Evolutionary conservation across 2,329 filamentous ascomycete species (phyloP).

Genomic region (Sporothrix euskadiensis): DNA sequence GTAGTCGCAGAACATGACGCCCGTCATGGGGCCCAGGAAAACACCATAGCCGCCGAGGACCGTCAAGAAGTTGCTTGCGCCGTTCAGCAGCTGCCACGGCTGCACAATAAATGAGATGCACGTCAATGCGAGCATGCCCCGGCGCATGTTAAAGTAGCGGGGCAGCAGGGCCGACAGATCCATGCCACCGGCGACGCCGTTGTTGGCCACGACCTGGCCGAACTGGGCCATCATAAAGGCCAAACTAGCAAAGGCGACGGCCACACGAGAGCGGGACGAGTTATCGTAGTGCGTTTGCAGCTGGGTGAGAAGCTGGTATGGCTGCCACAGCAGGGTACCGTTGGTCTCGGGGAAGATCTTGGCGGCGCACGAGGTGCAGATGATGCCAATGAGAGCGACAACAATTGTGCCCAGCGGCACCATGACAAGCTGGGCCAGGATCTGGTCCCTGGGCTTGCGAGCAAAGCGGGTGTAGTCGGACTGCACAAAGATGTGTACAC

Average conservation of each 20-base stretch:
- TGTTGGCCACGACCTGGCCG: constrained; percentile 49
- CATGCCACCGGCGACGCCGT: constrained; percentile 54
- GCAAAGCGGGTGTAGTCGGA: constrained; percentile 50
- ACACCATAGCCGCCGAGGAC: constrained; percentile 46
- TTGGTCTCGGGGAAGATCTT: constrained; percentile 37
- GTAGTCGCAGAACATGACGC: constrained; percentile 30
- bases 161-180: constrained; percentile 55
- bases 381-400: constrained; percentile 43
- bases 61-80: constrained; percentile 49
- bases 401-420: constrained; percentile 45
- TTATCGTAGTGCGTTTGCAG: constrained; percentile 38
- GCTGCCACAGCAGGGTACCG: constrained; percentile 46
- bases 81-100: constrained; percentile 53
- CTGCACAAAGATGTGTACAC: constrained; percentile 48
- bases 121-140: constrained; percentile 41
- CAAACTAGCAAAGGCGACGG: constrained; percentile 48
- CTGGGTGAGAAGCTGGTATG: constrained; percentile 42
- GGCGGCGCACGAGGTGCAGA: constrained; percentile 37
- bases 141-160: constrained; percentile 55
- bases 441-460: constrained; percentile 42
- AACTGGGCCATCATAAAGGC: constrained; percentile 50
- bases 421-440: constrained; percentile 45
- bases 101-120: constrained; percentile 24
- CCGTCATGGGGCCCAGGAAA: constrained; percentile 30
- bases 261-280: constrained; percentile 42